A percentile compares a stretch with the other conserved stretches of the same genome.
Evolutionary conservation across 805 yeast species (phyloP).

Genomic region (Spathaspora boniae): DNA sequence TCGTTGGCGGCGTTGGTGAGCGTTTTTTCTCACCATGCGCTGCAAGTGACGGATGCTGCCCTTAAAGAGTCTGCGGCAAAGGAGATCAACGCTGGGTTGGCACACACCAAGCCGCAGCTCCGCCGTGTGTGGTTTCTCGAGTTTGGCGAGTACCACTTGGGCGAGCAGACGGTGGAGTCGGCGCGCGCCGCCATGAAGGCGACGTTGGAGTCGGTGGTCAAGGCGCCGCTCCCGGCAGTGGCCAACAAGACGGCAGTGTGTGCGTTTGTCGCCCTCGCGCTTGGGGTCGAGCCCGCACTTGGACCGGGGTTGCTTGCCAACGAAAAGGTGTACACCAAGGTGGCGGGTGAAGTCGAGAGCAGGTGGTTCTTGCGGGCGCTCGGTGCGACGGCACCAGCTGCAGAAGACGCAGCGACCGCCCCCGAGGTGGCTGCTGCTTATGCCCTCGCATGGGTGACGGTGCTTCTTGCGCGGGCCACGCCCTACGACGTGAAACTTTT

Average conservation of each 20-base stretch:
- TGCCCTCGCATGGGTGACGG: conserved; percentile 51
- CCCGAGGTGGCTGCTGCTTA: conserved; percentile 18
- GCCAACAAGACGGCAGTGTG: conserved; percentile 50
- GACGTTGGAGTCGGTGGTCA: conserved; percentile 39
- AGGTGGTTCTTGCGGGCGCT: conserved; percentile 53
- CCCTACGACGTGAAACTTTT: conserved; percentile 29
- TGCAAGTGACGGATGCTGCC: conserved; percentile 11
- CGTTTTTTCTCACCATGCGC: conserved; percentile 44
- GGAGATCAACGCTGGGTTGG: conserved; percentile 54
- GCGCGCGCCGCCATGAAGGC: conserved; percentile 22
- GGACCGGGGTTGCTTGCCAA: conserved; percentile 49
- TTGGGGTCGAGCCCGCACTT: conserved; percentile 20
- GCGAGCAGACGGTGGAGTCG: conserved; percentile 15
- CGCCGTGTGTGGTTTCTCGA: conserved; percentile 66
- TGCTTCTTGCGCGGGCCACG: conserved; percentile 41
- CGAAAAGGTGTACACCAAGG: conserved; percentile 49
- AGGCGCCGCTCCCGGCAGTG: conserved; percentile 52
- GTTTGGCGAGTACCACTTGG: conserved; percentile 32
- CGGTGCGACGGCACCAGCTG: too few relatives aligned
- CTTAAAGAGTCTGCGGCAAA: conserved; percentile 20
- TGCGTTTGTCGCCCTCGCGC: conserved; percentile 47
- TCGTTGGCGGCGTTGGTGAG: conserved; percentile 49
- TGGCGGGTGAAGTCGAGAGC: conserved; percentile 42
- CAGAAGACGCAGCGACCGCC: too few relatives aligned
- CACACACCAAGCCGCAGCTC: conserved; percentile 59